These are phyloP conservation scores for Calonectria naviculata DNA, from an alignment of 2,329 filamentous ascomycete genomes.

Conservation along the genomic window DNA sequence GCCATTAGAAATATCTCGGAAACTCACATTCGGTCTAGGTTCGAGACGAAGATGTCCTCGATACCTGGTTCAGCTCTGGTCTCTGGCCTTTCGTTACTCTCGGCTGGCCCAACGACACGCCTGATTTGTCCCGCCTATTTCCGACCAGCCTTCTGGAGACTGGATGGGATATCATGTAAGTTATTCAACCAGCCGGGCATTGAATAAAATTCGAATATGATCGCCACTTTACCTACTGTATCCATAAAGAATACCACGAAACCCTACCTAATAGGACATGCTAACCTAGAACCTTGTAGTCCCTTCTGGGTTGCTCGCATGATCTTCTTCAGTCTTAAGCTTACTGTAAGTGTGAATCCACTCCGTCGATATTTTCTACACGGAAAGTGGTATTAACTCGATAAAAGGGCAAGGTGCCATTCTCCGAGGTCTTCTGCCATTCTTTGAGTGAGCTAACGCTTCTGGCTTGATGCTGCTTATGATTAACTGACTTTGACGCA, in stretches of 20 bases:
- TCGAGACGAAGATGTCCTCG: conserved; percentile 92
- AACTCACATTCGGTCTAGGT: conserved; percentile 63
- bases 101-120: conserved; percentile 87
- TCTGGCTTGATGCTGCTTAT: background rate
- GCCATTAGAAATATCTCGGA: background rate
- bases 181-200: no score
- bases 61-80: conserved; percentile 92
- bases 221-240: background rate
- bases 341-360: conserved; percentile 69
- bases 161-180: conserved; percentile 86
- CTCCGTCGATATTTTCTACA: background rate
- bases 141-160: conserved; percentile 94
- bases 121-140: conserved; percentile 85
- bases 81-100: conserved; percentile 95
- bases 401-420: conserved; percentile 77
- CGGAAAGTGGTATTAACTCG: no score
- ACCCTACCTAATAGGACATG: background rate
- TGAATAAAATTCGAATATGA: no score
- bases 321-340: conserved; percentile 93
- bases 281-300: background rate
- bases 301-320: conserved; percentile 94
- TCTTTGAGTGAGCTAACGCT: background rate
- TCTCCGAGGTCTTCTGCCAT: conserved; percentile 96
- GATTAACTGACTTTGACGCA: conserved; percentile 61
- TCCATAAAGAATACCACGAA: background rate